Evolutionary conservation across 1,284 basidiomycete genomes (phyloP), one percentile per base, ranked within the genome.

Genomic region (Grifola frondosa): DNA sequence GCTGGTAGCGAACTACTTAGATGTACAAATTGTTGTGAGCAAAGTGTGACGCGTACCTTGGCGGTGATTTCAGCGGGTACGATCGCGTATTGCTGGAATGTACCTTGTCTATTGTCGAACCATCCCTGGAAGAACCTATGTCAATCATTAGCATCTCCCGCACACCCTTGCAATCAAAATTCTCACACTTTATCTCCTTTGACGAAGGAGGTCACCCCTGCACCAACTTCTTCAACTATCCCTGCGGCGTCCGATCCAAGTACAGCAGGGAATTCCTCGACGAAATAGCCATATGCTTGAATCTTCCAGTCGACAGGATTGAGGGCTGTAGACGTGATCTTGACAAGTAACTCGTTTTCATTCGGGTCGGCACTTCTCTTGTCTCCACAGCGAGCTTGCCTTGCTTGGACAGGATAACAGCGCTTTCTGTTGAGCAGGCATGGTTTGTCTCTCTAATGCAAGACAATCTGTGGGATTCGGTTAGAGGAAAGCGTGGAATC

Each of bases 121-220:
- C 17, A 26, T 3, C 60, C 64, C 30, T 62, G 58, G 41, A 59
- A 57, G 28, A 61, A 48, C 30, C 58, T 68, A 43, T 24, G 20
- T n/a, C n/a, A n/a, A n/a, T n/a, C n/a, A n/a, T n/a, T n/a, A n/a
- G n/a, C n/a, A n/a, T n/a, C n/a, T n/a, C n/a, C n/a, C n/a, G n/a
- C n/a, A n/a, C n/a, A n/a, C n/a, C n/a, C n/a, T n/a, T n/a, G n/a
- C n/a, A n/a, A n/a, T n/a, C n/a, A n/a, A n/a, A n/a, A n/a, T n/a
- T n/a, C 57, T 23, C 50, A 74, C 73, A 81, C 73, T 53, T 58
- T 69, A 44, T 79, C 74, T 3, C 79, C 78, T 9, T 70, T 66
- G 9, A 63, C 54, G 50, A 78, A 64, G 28, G 58, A 49, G 1
- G 58, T 54, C 1, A 77, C 73, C 1, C 66, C 69, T 13, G 64